These are phyloP conservation scores for Musa schizocarpa DNA, from an alignment of 176 grass and related monocot genomes.

Conservation along the genomic window DNA sequence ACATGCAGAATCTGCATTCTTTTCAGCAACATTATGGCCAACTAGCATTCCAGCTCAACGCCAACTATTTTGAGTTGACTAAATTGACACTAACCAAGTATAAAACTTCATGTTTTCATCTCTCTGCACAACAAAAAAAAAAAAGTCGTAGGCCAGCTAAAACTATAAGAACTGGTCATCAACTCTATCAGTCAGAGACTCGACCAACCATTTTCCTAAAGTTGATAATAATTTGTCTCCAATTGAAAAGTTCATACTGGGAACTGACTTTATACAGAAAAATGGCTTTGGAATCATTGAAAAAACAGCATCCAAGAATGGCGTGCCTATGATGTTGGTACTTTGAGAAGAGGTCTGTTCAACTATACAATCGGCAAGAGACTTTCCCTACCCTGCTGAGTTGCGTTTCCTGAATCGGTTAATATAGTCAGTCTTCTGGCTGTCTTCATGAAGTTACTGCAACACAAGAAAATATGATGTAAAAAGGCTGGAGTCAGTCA, in stretches of 20 bases:
- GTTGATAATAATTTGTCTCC: not conserved
- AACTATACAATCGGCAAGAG: constrained; percentile 27
- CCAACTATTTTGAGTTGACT: too few species aligned
- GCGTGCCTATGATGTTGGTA: too few species aligned
- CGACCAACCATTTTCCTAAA: not conserved
- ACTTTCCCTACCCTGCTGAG: constrained; percentile 21
- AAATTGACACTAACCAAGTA: too few species aligned
- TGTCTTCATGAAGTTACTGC: constrained; percentile 61
- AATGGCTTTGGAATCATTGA: not conserved
- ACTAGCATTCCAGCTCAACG: too few species aligned
- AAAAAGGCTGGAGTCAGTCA: not conserved
- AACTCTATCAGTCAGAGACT: too few species aligned
- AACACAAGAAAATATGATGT: not conserved
- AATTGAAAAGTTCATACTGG: not conserved
- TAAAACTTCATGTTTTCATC: too few species aligned
- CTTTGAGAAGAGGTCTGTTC: not conserved
- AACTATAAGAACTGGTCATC: too few species aligned
- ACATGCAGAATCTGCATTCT: too few species aligned
- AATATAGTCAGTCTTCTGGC: constrained; percentile 59
- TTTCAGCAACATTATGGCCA: too few species aligned
- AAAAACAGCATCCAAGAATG: not conserved
- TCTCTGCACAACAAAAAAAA: too few species aligned
- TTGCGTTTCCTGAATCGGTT: constrained; percentile 7
- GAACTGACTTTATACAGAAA: not conserved
- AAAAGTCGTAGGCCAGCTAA: too few species aligned